Conservation (phyloP, 2,329 filamentous ascomycete genomes). For the Curvularia sp. region DNA sequence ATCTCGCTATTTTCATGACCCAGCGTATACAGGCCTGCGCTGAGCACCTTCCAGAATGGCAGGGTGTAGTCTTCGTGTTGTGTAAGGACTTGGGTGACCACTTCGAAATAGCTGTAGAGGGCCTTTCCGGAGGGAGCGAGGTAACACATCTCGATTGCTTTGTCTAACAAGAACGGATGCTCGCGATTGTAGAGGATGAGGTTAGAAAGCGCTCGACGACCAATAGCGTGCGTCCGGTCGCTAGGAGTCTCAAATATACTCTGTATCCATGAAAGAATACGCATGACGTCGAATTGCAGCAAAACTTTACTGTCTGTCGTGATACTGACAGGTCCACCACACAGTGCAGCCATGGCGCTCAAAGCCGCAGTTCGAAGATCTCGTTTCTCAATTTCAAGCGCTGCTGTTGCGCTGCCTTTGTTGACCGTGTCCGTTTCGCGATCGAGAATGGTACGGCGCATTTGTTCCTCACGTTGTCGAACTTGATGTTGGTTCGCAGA, state of each 20-base stretch:
- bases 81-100: constrained; percentile 85
- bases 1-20: constrained; percentile 92
- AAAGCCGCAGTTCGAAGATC: constrained; percentile 89
- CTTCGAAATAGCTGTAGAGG: constrained; percentile 92
- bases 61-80: constrained; percentile 83
- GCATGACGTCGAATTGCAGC: constrained; percentile 87
- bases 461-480: constrained; percentile 80
- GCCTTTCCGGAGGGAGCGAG: constrained; percentile 80
- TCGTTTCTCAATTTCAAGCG: constrained; percentile 96
- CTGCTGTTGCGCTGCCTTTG: constrained; percentile 79
- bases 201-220: constrained; percentile 85
- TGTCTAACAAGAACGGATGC: constrained; percentile 82
- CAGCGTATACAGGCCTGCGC: constrained; percentile 87
- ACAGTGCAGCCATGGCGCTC: constrained; percentile 94
- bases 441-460: constrained; percentile 83
- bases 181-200: constrained; percentile 90
- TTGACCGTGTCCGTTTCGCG: constrained; percentile 76
- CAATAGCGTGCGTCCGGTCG: constrained; percentile 90
- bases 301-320: constrained; percentile 87
- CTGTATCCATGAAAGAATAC: constrained; percentile 95
- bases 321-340: constrained; percentile 81
- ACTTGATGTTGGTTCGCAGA: constrained; percentile 89
- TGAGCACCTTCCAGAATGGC: constrained; percentile 89
- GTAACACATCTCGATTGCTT: constrained; percentile 92
- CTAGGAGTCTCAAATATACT: constrained; percentile 91